A percentile compares a stretch with the other conserved stretches of the same genome.
These are phyloP conservation scores for Extremus antarcticus DNA, from an alignment of 495 filamentous ascomycete genomes.

Conservation along the genomic window DNA sequence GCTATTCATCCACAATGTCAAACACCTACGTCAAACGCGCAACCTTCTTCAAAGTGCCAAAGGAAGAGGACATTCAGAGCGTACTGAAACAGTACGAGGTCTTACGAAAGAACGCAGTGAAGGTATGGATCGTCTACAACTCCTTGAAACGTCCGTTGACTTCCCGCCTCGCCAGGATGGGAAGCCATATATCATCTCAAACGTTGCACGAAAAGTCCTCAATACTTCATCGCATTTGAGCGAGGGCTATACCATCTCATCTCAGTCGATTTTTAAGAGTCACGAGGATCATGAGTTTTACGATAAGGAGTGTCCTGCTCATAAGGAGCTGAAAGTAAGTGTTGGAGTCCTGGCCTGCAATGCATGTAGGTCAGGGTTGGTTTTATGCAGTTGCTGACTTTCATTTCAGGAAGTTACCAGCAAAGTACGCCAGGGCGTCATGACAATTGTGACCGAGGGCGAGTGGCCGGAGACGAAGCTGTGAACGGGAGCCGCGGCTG, in stretches of 20 bases:
- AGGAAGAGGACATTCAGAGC: neutral
- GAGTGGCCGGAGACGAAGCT: slow-evolving; percentile 9
- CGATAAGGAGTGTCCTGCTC: slow-evolving; percentile 7
- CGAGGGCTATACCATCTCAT: slow-evolving; percentile 5
- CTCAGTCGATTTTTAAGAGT: slow-evolving; percentile 4
- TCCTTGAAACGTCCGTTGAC: neutral
- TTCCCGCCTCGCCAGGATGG: neutral
- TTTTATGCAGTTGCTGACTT: neutral
- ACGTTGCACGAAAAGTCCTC: neutral
- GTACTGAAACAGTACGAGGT: slow-evolving; percentile 4
- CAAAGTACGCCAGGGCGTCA: slow-evolving; percentile 1
- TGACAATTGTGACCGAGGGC: slow-evolving; percentile 5
- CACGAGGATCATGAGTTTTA: slow-evolving; percentile 10
- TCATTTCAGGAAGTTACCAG: neutral
- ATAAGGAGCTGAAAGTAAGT: slow-evolving; percentile 6
- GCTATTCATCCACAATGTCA: neutral
- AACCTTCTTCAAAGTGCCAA: slow-evolving; percentile 6
- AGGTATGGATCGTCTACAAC: slow-evolving; percentile 2
- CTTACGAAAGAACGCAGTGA: slow-evolving; percentile 1
- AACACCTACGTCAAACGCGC: slow-evolving; percentile 1
- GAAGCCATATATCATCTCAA: slow-evolving; percentile 7
- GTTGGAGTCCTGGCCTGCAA: too few species aligned
- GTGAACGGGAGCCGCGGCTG: neutral
- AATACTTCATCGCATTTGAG: slow-evolving; percentile 4
- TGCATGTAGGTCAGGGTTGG: neutral